Evolutionary conservation across 1,284 basidiomycete genomes (phyloP).

Genomic region (Coniferiporia weirii): DNA sequence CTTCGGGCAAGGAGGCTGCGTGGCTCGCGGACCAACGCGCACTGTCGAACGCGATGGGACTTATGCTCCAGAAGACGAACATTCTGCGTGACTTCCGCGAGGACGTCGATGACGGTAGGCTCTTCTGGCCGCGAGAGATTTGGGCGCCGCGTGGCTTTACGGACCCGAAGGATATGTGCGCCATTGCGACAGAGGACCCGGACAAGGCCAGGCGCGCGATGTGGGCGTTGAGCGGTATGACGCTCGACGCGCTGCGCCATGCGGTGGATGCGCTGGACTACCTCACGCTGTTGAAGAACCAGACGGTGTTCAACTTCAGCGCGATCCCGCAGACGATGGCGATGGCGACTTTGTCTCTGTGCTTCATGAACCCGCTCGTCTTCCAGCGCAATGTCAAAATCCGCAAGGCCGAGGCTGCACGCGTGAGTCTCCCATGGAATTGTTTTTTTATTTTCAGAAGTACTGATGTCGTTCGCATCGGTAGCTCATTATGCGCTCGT

Average conservation of each 20-base stretch:
- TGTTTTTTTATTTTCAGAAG: conserved; percentile 3
- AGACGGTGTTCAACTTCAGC: conserved; percentile 94
- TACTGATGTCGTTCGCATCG: conserved; percentile 2
- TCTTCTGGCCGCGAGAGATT: conserved; percentile 95
- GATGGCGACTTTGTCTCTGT: conserved; percentile 86
- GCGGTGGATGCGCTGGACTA: conserved; percentile 88
- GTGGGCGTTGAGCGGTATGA: conserved; percentile 85
- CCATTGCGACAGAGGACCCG: conserved; percentile 22
- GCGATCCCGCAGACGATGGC: conserved; percentile 97
- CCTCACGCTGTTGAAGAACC: conserved; percentile 81
- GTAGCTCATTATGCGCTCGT: conserved; percentile 85
- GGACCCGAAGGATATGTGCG: conserved; percentile 60
- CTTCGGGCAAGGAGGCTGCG: conserved; percentile 78
- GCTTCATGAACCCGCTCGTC: conserved; percentile 93
- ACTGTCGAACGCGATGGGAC: conserved; percentile 94
- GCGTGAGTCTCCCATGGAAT: conserved; percentile 40
- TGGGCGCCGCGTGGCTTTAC: conserved; percentile 78
- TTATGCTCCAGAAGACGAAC: conserved; percentile 97
- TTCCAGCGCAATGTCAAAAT: conserved; percentile 94
- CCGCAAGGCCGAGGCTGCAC: conserved; percentile 84
- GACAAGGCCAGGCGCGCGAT: conserved; percentile 59
- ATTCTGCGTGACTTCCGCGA: conserved; percentile 96
- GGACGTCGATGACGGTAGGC: conserved; percentile 81
- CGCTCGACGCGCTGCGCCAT: conserved; percentile 86
- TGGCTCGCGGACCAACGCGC: conserved; percentile 81